These are phyloP conservation scores for Pythium sp. DNA, from an alignment of 352 stramenopile genomes.

Conservation along the genomic window DNA sequence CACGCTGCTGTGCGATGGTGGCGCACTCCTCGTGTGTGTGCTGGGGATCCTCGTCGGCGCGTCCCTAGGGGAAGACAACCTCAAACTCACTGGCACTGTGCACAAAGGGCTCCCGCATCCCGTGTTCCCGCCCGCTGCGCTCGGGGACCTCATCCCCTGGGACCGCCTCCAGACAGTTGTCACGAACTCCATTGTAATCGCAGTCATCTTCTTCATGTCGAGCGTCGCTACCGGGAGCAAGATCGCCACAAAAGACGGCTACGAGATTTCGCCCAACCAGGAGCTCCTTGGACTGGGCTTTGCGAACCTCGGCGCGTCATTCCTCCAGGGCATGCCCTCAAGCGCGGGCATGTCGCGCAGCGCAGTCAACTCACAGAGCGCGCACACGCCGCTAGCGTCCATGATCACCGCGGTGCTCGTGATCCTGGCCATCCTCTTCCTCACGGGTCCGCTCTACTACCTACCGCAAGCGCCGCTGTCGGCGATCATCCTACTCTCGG, in stretches of 20 bases:
- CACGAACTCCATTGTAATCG: constrained; percentile 74
- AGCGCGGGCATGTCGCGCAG: constrained; percentile 89
- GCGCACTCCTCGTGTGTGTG: constrained; percentile 78
- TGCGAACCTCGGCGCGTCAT: constrained; percentile 82
- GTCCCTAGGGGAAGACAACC: constrained; percentile 57
- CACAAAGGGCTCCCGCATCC: constrained; percentile 60
- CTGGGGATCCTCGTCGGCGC: constrained; percentile 61
- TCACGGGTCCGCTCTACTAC: constrained; percentile 88
- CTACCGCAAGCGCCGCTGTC: constrained; percentile 85
- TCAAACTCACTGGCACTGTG: constrained; percentile 79
- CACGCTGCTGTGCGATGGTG: constrained; percentile 50
- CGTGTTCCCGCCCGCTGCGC: constrained; percentile 45
- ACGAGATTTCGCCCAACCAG: constrained; percentile 80
- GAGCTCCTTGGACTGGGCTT: constrained; percentile 92
- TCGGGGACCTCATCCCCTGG: constrained; percentile 42
- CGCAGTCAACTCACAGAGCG: constrained; percentile 90
- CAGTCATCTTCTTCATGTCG: constrained; percentile 92
- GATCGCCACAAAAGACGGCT: constrained; percentile 76
- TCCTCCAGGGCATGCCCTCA: constrained; percentile 90
- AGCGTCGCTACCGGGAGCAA: constrained; percentile 88
- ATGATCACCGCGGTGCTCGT: constrained; percentile 89
- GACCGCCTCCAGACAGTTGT: constrained; percentile 59
- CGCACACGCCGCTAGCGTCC: constrained; percentile 82
- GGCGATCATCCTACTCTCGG: constrained; percentile 89
- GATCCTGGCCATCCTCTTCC: constrained; percentile 84